A percentile compares a stretch with the other conserved stretches of the same genome.
These are phyloP conservation scores for Moesziomyces globuligerus DNA, from an alignment of 1,284 basidiomycete genomes.

Conservation along the genomic window DNA sequence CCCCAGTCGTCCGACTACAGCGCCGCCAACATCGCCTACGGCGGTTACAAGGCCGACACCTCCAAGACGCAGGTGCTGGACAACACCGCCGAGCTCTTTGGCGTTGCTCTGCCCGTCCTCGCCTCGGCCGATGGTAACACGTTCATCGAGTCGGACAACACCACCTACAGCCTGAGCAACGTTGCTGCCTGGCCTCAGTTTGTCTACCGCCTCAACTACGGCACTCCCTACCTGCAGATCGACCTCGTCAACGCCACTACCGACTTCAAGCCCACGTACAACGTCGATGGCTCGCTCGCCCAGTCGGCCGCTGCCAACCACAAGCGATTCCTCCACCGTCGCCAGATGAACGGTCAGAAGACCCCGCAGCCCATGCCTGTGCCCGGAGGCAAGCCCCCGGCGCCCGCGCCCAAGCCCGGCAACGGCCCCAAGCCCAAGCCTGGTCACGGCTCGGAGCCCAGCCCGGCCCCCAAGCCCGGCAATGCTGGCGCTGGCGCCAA, in stretches of 20 bases:
- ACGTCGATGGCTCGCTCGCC: slow-evolving; percentile 17
- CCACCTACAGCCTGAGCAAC: slow-evolving; percentile 35
- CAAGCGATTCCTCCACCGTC: slow-evolving; percentile 33
- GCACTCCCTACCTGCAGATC: slow-evolving; percentile 41
- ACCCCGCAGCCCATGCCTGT: slow-evolving; percentile 6
- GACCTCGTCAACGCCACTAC: slow-evolving; percentile 38
- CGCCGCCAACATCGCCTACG: slow-evolving; percentile 47
- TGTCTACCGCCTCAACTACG: slow-evolving; percentile 45
- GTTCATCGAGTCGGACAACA: slow-evolving; percentile 32
- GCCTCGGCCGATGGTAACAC: slow-evolving; percentile 20
- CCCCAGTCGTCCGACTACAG: slow-evolving; percentile 26
- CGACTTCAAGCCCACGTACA: slow-evolving; percentile 39
- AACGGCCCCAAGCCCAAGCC: slow-evolving; percentile 5
- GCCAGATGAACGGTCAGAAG: slow-evolving; percentile 24
- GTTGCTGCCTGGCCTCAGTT: slow-evolving; percentile 33
- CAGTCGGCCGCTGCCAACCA: slow-evolving; percentile 11
- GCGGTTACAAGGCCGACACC: slow-evolving; percentile 40
- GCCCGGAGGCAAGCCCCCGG: background rate
- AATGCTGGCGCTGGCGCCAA: background rate
- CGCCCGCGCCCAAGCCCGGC: slow-evolving; percentile 4
- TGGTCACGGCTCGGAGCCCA: background rate
- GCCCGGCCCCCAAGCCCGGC: background rate
- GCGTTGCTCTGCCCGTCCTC: slow-evolving; percentile 42
- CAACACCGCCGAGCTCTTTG: slow-evolving; percentile 47
- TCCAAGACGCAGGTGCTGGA: slow-evolving; percentile 43